Evolutionary conservation across 108 stramenopile species (phyloP).

Genomic region (Phaeodactylum tricornutum): DNA sequence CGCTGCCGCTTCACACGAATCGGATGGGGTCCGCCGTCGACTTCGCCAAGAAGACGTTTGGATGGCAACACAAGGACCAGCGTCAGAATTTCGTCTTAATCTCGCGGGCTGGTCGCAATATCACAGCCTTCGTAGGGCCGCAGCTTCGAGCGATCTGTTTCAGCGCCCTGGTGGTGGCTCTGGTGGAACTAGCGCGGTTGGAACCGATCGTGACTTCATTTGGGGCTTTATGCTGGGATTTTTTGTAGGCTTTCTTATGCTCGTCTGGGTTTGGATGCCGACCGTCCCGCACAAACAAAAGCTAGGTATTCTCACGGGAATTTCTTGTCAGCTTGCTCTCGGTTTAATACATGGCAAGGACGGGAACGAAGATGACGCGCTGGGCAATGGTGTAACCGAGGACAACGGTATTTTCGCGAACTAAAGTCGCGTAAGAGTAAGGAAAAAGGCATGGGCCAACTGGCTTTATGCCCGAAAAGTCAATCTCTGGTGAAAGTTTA

Average conservation of each 20-base stretch:
- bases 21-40: conserved; percentile 26
- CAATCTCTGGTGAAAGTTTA: too few relatives aligned
- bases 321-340: conserved; percentile 60
- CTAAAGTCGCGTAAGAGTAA: too few relatives aligned
- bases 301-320: conserved; percentile 83
- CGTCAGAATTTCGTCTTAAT: conserved; percentile 79
- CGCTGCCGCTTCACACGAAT: conserved; percentile 13
- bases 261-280: conserved; percentile 92
- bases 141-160: neutral
- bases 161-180: conserved; percentile 2
- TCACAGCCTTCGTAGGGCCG: conserved; percentile 12
- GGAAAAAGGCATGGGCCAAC: too few relatives aligned
- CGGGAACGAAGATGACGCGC: too few relatives aligned
- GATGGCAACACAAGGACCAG: conserved; percentile 71
- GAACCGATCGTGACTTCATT: conserved; percentile 79
- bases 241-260: conserved; percentile 86
- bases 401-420: too few relatives aligned
- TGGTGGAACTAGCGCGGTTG: conserved; percentile 14
- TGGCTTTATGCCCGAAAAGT: too few relatives aligned
- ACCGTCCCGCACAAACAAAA: conserved; percentile 87
- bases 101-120: conserved; percentile 21
- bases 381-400: too few relatives aligned
- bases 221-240: conserved; percentile 90
- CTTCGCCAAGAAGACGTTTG: conserved; percentile 67
- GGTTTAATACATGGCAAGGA: too few relatives aligned